Evolutionary conservation across 345 rosid species (phyloP).

Genomic region (Hypericum perforatum): DNA sequence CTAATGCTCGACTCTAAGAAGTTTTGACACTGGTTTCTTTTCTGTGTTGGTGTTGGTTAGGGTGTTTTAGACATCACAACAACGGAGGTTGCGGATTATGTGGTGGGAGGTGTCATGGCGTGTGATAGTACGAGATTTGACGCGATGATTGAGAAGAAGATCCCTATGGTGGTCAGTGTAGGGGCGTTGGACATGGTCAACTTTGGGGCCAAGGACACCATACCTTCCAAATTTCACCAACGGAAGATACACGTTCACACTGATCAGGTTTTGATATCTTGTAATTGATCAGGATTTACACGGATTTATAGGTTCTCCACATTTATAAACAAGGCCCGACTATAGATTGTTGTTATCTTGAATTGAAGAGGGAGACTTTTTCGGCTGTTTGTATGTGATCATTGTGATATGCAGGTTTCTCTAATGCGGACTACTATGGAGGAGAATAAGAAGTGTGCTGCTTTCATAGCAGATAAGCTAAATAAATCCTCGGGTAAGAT

Average conservation of each 20-base stretch:
- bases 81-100: constrained; percentile 87
- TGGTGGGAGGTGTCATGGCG: constrained; percentile 93
- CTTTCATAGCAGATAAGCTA: constrained; percentile 68
- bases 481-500: constrained; percentile 63
- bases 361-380: background rate
- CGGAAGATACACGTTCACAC: constrained; percentile 76
- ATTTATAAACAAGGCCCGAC: no score
- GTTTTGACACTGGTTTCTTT: no score
- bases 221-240: constrained; percentile 52
- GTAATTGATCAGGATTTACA: background rate
- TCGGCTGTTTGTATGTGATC: background rate
- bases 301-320: no score
- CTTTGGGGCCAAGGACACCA: constrained; percentile 70
- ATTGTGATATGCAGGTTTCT: constrained; percentile 49
- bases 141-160: constrained; percentile 56
- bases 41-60: constrained; percentile 23
- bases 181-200: constrained; percentile 97
- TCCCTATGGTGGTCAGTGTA: constrained; percentile 77
- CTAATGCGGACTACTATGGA: constrained; percentile 70
- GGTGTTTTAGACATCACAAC: constrained; percentile 85
- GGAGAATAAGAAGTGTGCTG: constrained; percentile 65
- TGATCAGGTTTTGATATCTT: constrained; percentile 44
- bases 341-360: no score
- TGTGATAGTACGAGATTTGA: constrained; percentile 82
- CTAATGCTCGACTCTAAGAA: no score